These are phyloP conservation scores for Lentinula guzmanii DNA, from an alignment of 768 basidiomycete genomes.

Conservation along the genomic window DNA sequence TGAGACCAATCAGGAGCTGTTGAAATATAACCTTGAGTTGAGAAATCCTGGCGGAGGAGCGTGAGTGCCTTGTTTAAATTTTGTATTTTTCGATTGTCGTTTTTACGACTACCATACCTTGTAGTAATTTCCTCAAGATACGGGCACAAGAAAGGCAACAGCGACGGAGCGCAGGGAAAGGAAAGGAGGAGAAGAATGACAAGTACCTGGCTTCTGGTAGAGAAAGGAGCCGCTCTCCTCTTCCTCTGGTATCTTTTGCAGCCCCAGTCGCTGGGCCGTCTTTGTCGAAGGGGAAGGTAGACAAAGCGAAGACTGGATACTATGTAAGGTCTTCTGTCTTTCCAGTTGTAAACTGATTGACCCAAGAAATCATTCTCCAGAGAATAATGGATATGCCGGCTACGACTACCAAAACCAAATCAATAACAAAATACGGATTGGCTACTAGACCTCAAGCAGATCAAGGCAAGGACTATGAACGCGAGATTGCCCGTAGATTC, in stretches of 20 bases:
- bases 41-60: background rate
- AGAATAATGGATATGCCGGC: background rate
- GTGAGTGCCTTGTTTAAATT: background rate
- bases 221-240: background rate
- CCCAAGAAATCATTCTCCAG: background rate
- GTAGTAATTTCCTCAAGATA: constrained; percentile 1
- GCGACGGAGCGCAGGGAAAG: background rate
- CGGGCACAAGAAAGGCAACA: background rate
- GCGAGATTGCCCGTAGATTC: background rate
- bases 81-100: background rate
- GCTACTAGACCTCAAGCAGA: background rate
- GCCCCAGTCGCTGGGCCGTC: background rate
- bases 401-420: background rate
- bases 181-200: background rate
- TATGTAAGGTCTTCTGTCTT: background rate
- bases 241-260: background rate
- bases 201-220: background rate
- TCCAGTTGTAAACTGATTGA: no score
- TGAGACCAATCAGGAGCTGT: background rate
- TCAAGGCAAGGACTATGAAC: background rate
- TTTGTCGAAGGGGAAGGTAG: background rate
- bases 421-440: background rate
- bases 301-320: background rate
- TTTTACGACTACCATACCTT: background rate
- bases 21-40: background rate